Conservation (phyloP, 257 asterid species). For the Datura wrightii region DNA sequence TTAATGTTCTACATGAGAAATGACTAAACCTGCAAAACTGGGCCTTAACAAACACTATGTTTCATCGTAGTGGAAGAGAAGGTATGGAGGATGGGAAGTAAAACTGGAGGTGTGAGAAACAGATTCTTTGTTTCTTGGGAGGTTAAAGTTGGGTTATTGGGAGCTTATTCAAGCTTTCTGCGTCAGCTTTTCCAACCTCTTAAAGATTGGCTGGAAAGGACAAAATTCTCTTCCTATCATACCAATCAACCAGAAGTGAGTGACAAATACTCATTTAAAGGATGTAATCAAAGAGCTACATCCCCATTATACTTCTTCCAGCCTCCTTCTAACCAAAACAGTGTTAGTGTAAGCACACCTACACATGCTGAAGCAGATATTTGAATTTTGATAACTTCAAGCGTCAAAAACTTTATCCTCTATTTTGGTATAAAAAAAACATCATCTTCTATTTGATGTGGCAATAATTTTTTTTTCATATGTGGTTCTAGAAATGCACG, state of each 20-base stretch:
- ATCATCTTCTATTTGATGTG: neutral
- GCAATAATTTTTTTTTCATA: constrained; percentile 30
- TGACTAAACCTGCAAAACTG: constrained; percentile 19
- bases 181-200: neutral
- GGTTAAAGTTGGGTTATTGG: constrained; percentile 20
- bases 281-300: constrained; percentile 24
- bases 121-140: constrained; percentile 21
- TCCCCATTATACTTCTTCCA: neutral
- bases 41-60: constrained; percentile 1
- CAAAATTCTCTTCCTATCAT: neutral
- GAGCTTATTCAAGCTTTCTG: constrained; percentile 9
- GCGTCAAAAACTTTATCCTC: neutral
- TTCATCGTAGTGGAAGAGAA: constrained; percentile 14
- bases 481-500: constrained; percentile 75
- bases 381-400: constrained; percentile 20
- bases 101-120: constrained; percentile 16
- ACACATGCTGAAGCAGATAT: constrained; percentile 10
- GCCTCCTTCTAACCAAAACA: neutral
- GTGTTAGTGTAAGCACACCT: neutral
- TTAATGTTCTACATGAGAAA: constrained; percentile 19
- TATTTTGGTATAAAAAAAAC: neutral
- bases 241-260: constrained; percentile 12
- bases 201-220: neutral
- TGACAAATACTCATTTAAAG: neutral
- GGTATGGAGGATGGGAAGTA: neutral